Base-by-base conservation (phyloP, 345 rosid species). In the Noccaea caerulescens region DNA sequence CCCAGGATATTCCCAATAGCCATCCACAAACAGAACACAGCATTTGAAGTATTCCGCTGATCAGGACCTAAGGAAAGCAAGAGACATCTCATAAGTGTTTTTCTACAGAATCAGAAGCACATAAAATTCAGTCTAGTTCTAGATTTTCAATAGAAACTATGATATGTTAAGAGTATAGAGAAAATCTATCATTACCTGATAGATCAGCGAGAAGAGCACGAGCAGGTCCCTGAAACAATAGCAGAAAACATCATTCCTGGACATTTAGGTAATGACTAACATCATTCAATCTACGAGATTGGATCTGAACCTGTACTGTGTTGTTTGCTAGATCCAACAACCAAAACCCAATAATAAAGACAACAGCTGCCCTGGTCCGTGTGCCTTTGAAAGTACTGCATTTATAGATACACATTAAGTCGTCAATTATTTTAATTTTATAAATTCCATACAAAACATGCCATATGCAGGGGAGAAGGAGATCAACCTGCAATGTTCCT, bases 321-420 rank as follows among this genome's bases (percentile, higher is more conserved):
- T 94, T 94, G 80, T 94, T 94, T 1, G 98, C 99, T 69, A 94
- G 97, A 82, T 91, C 98, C 83, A 94, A 86, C 89, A 94, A 71
- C 99, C 99, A 94, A 79, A 94, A 94, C 36, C 97, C 99, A 55
- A 91, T 76, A 64, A 89, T 78, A 83, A 94, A 94, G 61, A 91
- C 85, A 82, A 88, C 43, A 44, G 99, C 95, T 14, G 98, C 98
- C 73, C 84, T 83, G 59, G 89, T 86, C 70, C 95, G 83, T 33
- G 95, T 88, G 37, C 99, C 99, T 76, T 88, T 94, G 71, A 80
- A 94, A 73, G 83, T 85, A 10, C 99, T 94, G 88, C 86, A 83
- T 71, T 44, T 63, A 4, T 16, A 66, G 10, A 68, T 47, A 39
- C 38, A 59, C 25, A 72, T 44, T 50, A 38, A 59, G 8, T 7